Evolutionary conservation across 768 basidiomycete species (phyloP).

Genomic region (Ramaria sp.): DNA sequence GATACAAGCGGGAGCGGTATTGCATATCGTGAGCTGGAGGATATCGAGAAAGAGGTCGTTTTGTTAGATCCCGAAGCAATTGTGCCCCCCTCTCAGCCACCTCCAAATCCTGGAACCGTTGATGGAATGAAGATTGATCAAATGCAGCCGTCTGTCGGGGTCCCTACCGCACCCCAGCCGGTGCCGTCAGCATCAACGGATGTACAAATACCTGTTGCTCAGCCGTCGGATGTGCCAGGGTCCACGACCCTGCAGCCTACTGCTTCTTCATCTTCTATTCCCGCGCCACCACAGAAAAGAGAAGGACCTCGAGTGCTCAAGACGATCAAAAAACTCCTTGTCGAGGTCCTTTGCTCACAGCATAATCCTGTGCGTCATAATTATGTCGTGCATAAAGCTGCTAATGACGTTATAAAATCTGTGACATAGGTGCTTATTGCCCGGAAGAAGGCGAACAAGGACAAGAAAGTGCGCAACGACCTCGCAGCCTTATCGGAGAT

Average conservation of each 20-base stretch:
- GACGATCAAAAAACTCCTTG: conserved; percentile 59
- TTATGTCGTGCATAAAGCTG: not conserved
- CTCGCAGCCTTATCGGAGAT: conserved; percentile 59
- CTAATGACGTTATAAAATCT: not conserved
- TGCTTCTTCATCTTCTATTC: not conserved
- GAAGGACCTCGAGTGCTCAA: conserved; percentile 35
- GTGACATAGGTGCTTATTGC: conserved; percentile 56
- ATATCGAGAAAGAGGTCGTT: conserved; percentile 76
- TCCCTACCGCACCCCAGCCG: not conserved
- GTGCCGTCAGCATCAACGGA: not conserved
- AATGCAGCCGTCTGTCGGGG: conserved; percentile 3
- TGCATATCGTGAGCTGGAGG: conserved; percentile 48
- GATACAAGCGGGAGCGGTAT: conserved; percentile 24
- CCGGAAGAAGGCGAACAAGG: conserved; percentile 62
- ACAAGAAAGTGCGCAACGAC: conserved; percentile 60
- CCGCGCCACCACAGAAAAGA: not conserved
- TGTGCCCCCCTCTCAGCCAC: not conserved
- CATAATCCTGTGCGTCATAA: conserved; percentile 75
- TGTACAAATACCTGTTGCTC: not conserved
- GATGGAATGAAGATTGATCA: not conserved
- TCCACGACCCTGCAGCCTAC: not conserved
- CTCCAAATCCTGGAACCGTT: not conserved
- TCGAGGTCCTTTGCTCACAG: conserved; percentile 71
- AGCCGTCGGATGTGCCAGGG: not conserved
- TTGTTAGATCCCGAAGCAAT: conserved; percentile 32